Percentiles rank a stretch among this genome's conserved stretches.
phyloP scores from a whole-genome alignment of 2,329 filamentous ascomycete species.

The Verticillium klebahnii region DNA sequence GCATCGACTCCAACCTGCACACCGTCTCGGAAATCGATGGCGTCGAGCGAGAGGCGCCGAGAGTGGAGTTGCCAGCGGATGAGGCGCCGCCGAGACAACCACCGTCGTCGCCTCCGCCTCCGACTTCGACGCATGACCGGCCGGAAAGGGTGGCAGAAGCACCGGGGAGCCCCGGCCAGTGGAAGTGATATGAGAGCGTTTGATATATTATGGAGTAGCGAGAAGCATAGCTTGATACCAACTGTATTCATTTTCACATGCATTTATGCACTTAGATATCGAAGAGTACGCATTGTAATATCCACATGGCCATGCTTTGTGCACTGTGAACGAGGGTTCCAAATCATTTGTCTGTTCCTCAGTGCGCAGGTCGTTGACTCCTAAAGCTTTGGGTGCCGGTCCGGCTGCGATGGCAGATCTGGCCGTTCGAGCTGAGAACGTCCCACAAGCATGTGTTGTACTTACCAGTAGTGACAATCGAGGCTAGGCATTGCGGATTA shows the following conservation, averaged over 20 bases:
- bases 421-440: too few species aligned
- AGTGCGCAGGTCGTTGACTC: too few species aligned
- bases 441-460: too few species aligned
- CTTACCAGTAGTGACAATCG: too few species aligned
- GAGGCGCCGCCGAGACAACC: not conserved
- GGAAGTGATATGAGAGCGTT: not conserved
- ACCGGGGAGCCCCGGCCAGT: not conserved
- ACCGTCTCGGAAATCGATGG: conserved; percentile 1
- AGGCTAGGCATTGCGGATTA: too few species aligned
- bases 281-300: too few species aligned
- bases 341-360: too few species aligned
- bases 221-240: not conserved
- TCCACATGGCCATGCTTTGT: too few species aligned
- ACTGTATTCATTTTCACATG: not conserved
- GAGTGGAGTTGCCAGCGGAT: not conserved
- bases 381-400: too few species aligned
- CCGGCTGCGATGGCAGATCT: too few species aligned
- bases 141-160: not conserved
- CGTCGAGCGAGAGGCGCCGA: not conserved
- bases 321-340: too few species aligned
- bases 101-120: not conserved
- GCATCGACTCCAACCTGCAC: not conserved
- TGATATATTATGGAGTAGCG: not conserved
- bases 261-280: too few species aligned
- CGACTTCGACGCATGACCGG: not conserved